These are phyloP conservation scores for Fremontodendron californicum DNA, from an alignment of 345 rosid species.

Conservation along the genomic window DNA sequence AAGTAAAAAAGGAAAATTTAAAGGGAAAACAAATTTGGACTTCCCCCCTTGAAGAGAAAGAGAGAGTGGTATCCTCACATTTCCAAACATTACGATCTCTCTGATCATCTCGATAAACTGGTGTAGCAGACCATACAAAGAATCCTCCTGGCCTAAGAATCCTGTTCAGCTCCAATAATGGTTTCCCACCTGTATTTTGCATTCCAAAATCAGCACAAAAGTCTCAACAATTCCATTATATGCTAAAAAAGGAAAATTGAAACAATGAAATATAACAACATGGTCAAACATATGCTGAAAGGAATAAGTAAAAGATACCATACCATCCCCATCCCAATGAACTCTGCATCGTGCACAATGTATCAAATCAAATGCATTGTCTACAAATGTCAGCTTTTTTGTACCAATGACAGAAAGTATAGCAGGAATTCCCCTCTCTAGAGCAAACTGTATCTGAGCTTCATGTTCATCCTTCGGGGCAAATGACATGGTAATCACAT, in stretches of 20 bases:
- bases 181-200: slow-evolving; percentile 78
- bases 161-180: slow-evolving; percentile 82
- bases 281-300: background rate
- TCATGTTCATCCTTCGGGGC: slow-evolving; percentile 98
- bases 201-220: slow-evolving; percentile 5
- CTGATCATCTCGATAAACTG: slow-evolving; percentile 64
- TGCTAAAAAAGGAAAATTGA: background rate
- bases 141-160: slow-evolving; percentile 93
- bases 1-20: background rate
- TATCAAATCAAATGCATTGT: slow-evolving; percentile 67
- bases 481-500: slow-evolving; percentile 85
- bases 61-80: slow-evolving; percentile 19
- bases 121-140: slow-evolving; percentile 96
- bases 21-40: background rate
- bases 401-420: slow-evolving; percentile 86
- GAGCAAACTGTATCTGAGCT: slow-evolving; percentile 95
- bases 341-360: slow-evolving; percentile 98
- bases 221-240: background rate
- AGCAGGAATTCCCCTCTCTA: slow-evolving; percentile 95
- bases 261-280: background rate
- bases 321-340: slow-evolving; percentile 96
- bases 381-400: slow-evolving; percentile 63
- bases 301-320: slow-evolving; percentile 31
- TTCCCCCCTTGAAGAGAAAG: background rate
- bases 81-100: slow-evolving; percentile 71